These are phyloP conservation scores for Turritis glabra DNA, from an alignment of 345 rosid species.

Conservation along the genomic window DNA sequence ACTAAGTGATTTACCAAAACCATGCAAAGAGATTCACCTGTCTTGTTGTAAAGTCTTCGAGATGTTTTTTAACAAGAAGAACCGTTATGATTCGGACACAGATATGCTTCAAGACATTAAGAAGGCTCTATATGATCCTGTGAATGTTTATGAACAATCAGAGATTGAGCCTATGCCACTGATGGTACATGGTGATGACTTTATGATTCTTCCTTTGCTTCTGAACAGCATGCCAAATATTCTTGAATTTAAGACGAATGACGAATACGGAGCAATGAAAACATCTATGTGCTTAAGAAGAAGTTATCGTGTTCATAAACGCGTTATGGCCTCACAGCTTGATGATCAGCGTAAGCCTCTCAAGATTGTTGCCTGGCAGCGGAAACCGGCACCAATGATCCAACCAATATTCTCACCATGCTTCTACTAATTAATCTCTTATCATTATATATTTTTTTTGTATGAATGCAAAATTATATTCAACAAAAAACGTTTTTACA, in stretches of 20 bases:
- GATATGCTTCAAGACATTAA: constrained; percentile 52
- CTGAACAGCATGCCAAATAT: constrained; percentile 15
- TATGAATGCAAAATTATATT: too few species aligned
- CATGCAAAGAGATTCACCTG: constrained; percentile 47
- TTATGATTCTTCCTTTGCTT: constrained; percentile 13
- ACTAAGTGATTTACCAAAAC: constrained; percentile 41
- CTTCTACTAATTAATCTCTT: constrained; percentile 5
- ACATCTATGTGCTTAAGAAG: constrained; percentile 18
- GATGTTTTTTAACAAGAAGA: constrained; percentile 54
- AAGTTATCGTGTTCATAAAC: background rate
- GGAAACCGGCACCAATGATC: background rate
- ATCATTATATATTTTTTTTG: background rate
- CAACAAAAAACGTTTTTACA: too few species aligned
- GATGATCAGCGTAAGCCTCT: background rate
- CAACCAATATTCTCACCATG: background rate
- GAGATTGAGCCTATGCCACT: constrained; percentile 13
- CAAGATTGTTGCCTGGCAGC: background rate
- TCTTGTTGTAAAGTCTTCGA: constrained; percentile 45
- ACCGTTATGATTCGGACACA: constrained; percentile 44
- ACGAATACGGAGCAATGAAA: background rate
- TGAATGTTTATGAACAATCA: constrained; percentile 17
- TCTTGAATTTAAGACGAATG: constrained; percentile 17
- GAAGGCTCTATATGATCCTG: constrained; percentile 53
- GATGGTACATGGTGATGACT: constrained; percentile 6
- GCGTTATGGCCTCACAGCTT: background rate